phyloP scores from a whole-genome alignment of 352 stramenopile species.

The Blastocystis sp. region DNA sequence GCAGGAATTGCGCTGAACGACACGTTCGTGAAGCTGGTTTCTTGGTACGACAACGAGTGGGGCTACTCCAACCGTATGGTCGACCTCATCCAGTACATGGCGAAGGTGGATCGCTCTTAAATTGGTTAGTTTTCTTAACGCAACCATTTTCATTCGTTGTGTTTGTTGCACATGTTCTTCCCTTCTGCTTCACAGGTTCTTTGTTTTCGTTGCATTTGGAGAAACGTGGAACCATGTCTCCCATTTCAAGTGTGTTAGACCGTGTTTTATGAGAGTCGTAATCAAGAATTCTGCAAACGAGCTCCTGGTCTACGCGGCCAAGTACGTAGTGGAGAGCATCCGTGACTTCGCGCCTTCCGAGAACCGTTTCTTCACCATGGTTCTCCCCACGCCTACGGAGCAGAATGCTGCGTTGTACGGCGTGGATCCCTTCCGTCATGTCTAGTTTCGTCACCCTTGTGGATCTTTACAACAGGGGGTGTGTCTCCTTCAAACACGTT shows the following conservation, averaged over 20 bases:
- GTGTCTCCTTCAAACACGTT: slow-evolving; percentile 1
- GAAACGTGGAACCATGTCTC: background rate
- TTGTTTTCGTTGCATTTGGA: background rate
- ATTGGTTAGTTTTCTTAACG: slow-evolving; percentile 15
- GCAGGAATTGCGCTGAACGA: slow-evolving; percentile 94
- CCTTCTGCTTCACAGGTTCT: background rate
- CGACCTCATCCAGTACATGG: slow-evolving; percentile 92
- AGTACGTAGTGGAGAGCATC: slow-evolving; percentile 4
- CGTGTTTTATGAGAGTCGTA: background rate
- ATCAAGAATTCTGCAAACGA: background rate
- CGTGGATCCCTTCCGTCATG: too few relatives aligned
- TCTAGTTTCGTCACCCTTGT: slow-evolving; percentile 9
- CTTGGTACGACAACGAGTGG: slow-evolving; percentile 99
- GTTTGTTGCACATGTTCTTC: slow-evolving; percentile 32
- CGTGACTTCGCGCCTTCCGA: background rate
- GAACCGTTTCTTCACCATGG: slow-evolving; percentile 5
- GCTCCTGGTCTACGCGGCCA: background rate
- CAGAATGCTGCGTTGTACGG: background rate
- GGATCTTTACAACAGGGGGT: background rate
- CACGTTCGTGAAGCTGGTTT: slow-evolving; percentile 97
- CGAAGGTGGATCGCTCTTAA: slow-evolving; percentile 70
- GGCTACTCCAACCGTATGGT: slow-evolving; percentile 93
- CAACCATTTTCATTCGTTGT: slow-evolving; percentile 32
- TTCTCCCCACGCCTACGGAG: background rate
- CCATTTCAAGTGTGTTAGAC: background rate